A percentile compares a stretch with the other conserved stretches of the same genome.
Conservation (phyloP, 805 yeast genomes). For the Groenewaldozyma tartarivorans region DNA sequence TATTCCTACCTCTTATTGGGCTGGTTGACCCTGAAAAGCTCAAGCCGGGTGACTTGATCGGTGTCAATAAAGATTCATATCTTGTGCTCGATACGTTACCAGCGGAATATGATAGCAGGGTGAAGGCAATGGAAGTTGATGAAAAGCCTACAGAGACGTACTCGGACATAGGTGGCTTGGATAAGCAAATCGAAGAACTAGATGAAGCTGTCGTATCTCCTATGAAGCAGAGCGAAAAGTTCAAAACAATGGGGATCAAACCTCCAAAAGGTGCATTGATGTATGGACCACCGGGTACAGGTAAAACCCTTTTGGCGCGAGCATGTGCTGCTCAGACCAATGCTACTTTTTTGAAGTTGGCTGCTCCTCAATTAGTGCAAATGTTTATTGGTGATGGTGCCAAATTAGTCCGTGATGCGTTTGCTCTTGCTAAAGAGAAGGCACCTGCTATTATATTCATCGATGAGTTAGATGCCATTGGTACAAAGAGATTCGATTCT, state of each 20-base stretch:
- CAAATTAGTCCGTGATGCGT: constrained; percentile 92
- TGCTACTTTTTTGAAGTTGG: constrained; percentile 91
- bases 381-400: constrained; percentile 99
- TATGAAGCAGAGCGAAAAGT: constrained; percentile 96
- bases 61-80: constrained; percentile 95
- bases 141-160: constrained; percentile 97
- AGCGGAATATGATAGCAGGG: constrained; percentile 94
- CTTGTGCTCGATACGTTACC: constrained; percentile 89
- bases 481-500: constrained; percentile 95
- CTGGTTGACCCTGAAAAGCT: constrained; percentile 83
- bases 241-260: constrained; percentile 85
- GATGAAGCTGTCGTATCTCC: constrained; percentile 98
- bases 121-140: constrained; percentile 98
- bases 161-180: constrained; percentile 95
- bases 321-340: constrained; percentile 99
- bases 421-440: constrained; percentile 93
- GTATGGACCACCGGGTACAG: constrained; percentile 99
- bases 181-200: constrained; percentile 94
- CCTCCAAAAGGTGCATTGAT: constrained; percentile 97
- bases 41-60: constrained; percentile 96
- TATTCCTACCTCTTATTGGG: constrained; percentile 91
- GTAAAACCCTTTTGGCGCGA: constrained; percentile 91
- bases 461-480: constrained; percentile 97
- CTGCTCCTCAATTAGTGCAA: constrained; percentile 97
- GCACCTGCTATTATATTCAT: constrained; percentile 97